Percentiles rank a stretch among this genome's conserved stretches.
Evolutionary conservation across 495 filamentous ascomycete species (phyloP).

Genomic region (Aspergillus mulundensis): DNA sequence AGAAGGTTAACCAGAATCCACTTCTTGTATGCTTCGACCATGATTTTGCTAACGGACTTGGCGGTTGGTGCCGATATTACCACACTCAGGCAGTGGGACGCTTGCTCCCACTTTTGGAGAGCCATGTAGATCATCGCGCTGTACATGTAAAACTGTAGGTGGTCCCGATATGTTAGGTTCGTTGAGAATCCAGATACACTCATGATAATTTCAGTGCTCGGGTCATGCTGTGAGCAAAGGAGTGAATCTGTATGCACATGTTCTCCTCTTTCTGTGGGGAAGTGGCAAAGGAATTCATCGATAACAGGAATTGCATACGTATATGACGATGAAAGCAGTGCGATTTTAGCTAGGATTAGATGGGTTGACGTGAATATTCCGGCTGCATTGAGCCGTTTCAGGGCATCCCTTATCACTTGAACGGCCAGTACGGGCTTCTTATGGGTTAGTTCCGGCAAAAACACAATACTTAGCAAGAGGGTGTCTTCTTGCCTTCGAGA

Average conservation of each 20-base stretch:
- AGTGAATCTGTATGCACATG: conserved; percentile 20
- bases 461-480: background rate
- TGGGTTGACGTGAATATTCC: conserved; percentile 68
- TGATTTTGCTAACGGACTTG: conserved; percentile 62
- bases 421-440: conserved; percentile 57
- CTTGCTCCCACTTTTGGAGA: conserved; percentile 65
- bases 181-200: conserved; percentile 53
- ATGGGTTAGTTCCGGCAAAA: conserved; percentile 11
- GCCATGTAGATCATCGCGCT: conserved; percentile 77
- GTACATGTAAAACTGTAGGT: conserved; percentile 75
- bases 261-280: conserved; percentile 47
- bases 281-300: conserved; percentile 63
- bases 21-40: conserved; percentile 91
- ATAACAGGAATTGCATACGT: conserved; percentile 58
- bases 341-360: conserved; percentile 55
- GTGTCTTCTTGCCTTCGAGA: conserved; percentile 38
- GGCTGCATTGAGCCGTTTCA: conserved; percentile 69
- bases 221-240: conserved; percentile 29
- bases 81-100: conserved; percentile 64
- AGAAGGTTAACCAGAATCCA: conserved; percentile 80
- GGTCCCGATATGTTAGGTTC: conserved; percentile 51
- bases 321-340: conserved; percentile 53
- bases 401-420: conserved; percentile 55
- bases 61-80: conserved; percentile 61
- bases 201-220: conserved; percentile 50